Evolutionary conservation across 73 alveolate genomes (phyloP), one percentile per base, ranked within the genome.

Genomic region (Paramecium primaurelia): DNA sequence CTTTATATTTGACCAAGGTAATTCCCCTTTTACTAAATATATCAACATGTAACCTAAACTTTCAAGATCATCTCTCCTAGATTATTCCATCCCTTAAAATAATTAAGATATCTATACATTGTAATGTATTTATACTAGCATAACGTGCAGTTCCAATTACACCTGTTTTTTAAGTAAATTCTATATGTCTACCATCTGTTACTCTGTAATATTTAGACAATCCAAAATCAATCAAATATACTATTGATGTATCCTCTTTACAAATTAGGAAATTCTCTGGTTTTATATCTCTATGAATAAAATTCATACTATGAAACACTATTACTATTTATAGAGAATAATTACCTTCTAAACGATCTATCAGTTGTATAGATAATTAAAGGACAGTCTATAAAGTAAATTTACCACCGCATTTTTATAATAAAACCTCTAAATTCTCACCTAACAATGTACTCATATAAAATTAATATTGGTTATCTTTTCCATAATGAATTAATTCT

Each of bases 191-290:
- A 34, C 96, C 96, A 45, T 98, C 95, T 71, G 92, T 71, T 7
- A 95, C 94, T 85, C 98, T 77, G 92, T 93, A 96, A 86, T 96
- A 93, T 95, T 98, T 98, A 34, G 99, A 95, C 47, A 98, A 71
- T 36, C 99, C 99, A 93, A 98, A 98, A 93, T 98, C 99, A 18
- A 98, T 95, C 22, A 94, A 86, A 92, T 93, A 95, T 42, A 98
- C 92, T 36, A 92, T 93, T 36, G 96, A 92, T 59, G 92, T 85
- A 22, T 96, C 94, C 80, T 95, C 96, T 26, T 45, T 86, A 11
- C 95, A 96, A 93, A 93, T 90, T 86, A 96, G 36, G 92, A 96
- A 95, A 93, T 96, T 96, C 40, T 96, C 98, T 9, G 99, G 99
- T 71, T 96, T 96, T 36, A 96, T 90, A 59, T 96, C 99, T 71